These are phyloP conservation scores for Aureobasidium sp. DNA, from an alignment of 2,329 filamentous ascomycete genomes.

Conservation along the genomic window DNA sequence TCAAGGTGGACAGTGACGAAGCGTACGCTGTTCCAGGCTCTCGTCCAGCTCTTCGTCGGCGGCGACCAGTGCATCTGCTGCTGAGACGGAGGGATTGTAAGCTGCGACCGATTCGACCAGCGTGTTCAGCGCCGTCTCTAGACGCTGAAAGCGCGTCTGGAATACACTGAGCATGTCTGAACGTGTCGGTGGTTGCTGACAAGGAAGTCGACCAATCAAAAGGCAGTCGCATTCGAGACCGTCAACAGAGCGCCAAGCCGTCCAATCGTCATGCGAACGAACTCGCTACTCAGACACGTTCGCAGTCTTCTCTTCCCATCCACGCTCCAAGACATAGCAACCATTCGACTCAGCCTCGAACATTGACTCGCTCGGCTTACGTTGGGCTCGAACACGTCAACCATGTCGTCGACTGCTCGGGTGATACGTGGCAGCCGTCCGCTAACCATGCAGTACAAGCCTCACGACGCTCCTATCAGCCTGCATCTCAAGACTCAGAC, in stretches of 20 bases:
- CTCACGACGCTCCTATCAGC: not conserved
- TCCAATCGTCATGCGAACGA: not conserved
- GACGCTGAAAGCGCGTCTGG: conserved; percentile 35
- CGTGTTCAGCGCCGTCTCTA: conserved; percentile 47
- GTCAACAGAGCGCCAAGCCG: not conserved
- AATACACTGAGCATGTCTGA: conserved; percentile 34
- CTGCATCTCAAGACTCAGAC: not conserved
- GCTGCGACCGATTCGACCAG: conserved; percentile 73
- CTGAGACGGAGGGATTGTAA: conserved; percentile 63
- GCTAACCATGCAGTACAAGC: conserved; percentile 1
- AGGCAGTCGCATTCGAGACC: not conserved
- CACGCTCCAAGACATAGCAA: not conserved
- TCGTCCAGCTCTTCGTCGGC: conserved; percentile 60
- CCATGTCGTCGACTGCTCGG: not conserved
- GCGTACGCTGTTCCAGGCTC: conserved; percentile 54
- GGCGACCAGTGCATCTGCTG: conserved; percentile 58
- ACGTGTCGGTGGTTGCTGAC: not conserved
- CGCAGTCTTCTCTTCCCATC: not conserved
- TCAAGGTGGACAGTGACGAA: not conserved
- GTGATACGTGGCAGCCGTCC: not conserved
- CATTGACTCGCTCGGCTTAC: not conserved
- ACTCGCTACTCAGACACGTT: not conserved
- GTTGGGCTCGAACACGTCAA: not conserved
- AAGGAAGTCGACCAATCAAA: conserved; percentile 12
- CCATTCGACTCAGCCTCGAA: not conserved